Evolutionary conservation across 2,329 filamentous ascomycete species (phyloP).

Genomic region (Fusarium tuaranense): DNA sequence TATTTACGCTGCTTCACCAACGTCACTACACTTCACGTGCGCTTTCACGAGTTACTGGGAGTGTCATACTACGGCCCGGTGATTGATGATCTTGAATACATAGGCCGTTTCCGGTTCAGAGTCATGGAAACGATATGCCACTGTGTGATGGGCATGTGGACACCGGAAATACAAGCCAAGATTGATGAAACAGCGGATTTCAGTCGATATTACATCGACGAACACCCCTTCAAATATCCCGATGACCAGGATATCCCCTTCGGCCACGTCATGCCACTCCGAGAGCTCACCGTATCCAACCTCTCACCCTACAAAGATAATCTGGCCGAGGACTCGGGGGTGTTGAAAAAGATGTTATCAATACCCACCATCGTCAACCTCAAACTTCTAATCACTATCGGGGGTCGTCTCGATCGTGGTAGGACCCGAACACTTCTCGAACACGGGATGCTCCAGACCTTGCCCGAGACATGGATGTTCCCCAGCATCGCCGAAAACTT

Average conservation of each 20-base stretch:
- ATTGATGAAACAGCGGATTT: neutral
- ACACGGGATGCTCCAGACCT: neutral
- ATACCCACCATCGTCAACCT: conserved; percentile 8
- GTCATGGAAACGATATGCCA: conserved; percentile 23
- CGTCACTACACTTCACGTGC: neutral
- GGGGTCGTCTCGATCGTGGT: neutral
- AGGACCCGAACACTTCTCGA: neutral
- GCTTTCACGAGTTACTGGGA: conserved; percentile 11
- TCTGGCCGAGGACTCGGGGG: neutral
- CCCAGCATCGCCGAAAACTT: conserved; percentile 35
- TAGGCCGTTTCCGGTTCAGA: neutral
- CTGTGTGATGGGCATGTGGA: conserved; percentile 23
- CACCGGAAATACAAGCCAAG: neutral
- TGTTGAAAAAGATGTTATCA: neutral
- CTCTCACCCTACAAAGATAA: conserved; percentile 14
- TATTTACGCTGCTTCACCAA: conserved; percentile 8
- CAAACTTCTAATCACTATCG: conserved; percentile 1
- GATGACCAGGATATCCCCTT: neutral
- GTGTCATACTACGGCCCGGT: neutral
- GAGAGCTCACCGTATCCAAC: conserved; percentile 16
- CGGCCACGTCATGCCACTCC: conserved; percentile 1
- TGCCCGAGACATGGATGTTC: conserved; percentile 41
- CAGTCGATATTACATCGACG: neutral
- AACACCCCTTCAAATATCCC: neutral
- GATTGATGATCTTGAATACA: neutral